Percentiles rank a stretch among this genome's conserved stretches.
These are phyloP conservation scores for Nakazawaea pomicola DNA, from an alignment of 805 yeast species.

Conservation along the genomic window DNA sequence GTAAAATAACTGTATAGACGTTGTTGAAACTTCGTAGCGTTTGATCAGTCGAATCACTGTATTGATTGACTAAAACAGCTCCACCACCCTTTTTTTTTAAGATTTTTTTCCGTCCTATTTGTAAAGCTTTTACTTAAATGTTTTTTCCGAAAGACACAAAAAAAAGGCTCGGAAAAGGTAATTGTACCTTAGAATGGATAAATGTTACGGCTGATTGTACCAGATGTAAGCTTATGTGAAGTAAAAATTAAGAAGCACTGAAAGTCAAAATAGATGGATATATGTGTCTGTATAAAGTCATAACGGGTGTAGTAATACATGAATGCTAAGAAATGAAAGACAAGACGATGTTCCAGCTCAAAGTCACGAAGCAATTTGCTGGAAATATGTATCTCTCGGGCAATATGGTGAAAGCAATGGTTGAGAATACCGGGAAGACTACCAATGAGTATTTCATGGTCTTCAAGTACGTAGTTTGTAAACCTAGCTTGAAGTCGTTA, in stretches of 20 bases:
- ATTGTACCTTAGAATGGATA: too few species aligned
- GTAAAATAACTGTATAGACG: neutral
- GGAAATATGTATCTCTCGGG: constrained; percentile 51
- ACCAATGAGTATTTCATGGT: constrained; percentile 48
- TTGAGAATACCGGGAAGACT: constrained; percentile 57
- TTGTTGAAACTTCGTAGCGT: constrained; percentile 2
- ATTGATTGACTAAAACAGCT: too few species aligned
- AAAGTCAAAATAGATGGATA: too few species aligned
- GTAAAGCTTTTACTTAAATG: neutral
- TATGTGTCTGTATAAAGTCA: too few species aligned
- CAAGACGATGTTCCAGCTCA: constrained; percentile 52
- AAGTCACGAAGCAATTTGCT: constrained; percentile 49
- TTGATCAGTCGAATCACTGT: too few species aligned
- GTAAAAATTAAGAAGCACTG: too few species aligned
- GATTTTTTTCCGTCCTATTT: neutral
- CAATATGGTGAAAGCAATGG: constrained; percentile 42
- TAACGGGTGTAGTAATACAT: neutral
- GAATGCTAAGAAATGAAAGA: constrained; percentile 26
- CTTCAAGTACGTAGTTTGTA: constrained; percentile 36
- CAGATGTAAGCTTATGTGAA: too few species aligned
- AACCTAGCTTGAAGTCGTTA: constrained; percentile 25
- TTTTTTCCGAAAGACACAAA: neutral
- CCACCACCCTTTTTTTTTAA: too few species aligned
- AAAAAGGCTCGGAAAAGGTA: constrained; percentile 4
- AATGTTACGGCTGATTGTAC: too few species aligned